phyloP scores from a whole-genome alignment of 108 stramenopile genomes.

The Bacterosira constricta region DNA sequence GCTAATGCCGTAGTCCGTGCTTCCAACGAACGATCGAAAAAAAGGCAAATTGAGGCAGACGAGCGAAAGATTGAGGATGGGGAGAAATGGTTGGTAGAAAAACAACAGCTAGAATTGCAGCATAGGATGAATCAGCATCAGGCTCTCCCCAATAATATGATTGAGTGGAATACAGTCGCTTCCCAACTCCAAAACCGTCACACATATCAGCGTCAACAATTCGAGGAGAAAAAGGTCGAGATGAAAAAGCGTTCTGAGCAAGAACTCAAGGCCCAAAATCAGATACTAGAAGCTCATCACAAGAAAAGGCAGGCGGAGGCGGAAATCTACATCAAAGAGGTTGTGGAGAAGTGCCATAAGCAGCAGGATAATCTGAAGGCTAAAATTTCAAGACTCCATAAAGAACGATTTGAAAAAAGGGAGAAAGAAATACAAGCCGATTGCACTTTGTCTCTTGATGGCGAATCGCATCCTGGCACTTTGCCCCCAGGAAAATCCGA shows the following conservation, averaged over 20 bases:
- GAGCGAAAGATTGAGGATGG: conserved; percentile 62
- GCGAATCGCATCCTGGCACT: not conserved
- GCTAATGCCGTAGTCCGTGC: too few species aligned
- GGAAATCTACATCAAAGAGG: conserved; percentile 33
- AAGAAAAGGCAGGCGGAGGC: conserved; percentile 56
- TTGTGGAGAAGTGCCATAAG: conserved; percentile 43
- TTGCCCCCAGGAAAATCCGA: not conserved
- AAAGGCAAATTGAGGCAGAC: conserved; percentile 37
- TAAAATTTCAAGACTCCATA: conserved; percentile 42
- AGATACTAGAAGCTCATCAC: conserved; percentile 53
- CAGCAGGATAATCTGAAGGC: conserved; percentile 61
- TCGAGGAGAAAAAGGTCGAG: conserved; percentile 55
- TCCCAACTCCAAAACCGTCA: conserved; percentile 62
- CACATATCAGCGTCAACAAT: conserved; percentile 55
- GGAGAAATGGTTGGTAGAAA: conserved; percentile 44
- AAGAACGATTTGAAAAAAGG: conserved; percentile 46
- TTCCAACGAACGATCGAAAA: too few species aligned
- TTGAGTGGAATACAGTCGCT: conserved; percentile 47
- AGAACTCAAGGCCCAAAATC: conserved; percentile 54
- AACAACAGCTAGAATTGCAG: conserved; percentile 53
- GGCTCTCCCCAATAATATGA: conserved; percentile 36
- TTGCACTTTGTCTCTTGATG: not conserved
- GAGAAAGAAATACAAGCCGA: conserved; percentile 11
- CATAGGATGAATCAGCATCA: conserved; percentile 51
- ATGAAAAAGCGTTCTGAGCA: conserved; percentile 51